phyloP scores from a whole-genome alignment of 169 alveolate species.

The Eimeria maxima region DNA sequence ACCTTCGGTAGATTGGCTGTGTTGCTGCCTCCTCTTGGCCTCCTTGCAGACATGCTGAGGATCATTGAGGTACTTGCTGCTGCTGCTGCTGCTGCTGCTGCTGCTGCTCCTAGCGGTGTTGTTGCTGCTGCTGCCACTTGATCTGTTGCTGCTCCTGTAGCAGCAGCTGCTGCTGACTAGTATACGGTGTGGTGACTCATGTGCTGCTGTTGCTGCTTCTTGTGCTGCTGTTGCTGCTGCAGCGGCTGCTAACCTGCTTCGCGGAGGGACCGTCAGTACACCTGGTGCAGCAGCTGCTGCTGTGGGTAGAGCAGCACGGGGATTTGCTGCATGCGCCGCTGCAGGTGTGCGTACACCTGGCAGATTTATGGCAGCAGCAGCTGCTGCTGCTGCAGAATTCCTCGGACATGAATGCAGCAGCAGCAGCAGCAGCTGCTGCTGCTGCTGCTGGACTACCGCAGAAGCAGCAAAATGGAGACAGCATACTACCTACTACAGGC shows the following conservation, averaged over 20 bases:
- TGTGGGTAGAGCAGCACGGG: conserved; percentile 53
- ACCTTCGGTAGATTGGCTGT: conserved; percentile 38
- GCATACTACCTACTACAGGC: background rate
- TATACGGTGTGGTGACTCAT: no score
- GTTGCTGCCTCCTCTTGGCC: conserved; percentile 67
- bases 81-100: conserved; percentile 60
- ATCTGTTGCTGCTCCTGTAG: background rate
- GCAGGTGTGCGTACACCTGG: conserved; percentile 75
- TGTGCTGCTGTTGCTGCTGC: conserved; percentile 66
- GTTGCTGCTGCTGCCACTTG: conserved; percentile 38
- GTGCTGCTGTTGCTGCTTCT: conserved; percentile 16
- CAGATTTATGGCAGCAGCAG: conserved; percentile 65
- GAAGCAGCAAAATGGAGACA: conserved; percentile 37
- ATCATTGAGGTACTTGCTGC: conserved; percentile 65
- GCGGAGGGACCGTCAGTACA: conserved; percentile 57
- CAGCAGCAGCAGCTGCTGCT: conserved; percentile 55
- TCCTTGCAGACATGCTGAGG: conserved; percentile 23
- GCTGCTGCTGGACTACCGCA: conserved; percentile 62
- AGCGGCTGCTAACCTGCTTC: conserved; percentile 68
- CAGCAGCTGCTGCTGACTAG: background rate
- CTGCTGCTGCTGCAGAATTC: conserved; percentile 52
- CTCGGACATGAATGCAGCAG: background rate
- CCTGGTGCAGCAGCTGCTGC: conserved; percentile 78
- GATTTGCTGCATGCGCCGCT: conserved; percentile 70
- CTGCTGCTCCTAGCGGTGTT: background rate